These are phyloP conservation scores for Cyberlindnera samutprakarnensis DNA, from an alignment of 805 yeast species.

Conservation along the genomic window DNA sequence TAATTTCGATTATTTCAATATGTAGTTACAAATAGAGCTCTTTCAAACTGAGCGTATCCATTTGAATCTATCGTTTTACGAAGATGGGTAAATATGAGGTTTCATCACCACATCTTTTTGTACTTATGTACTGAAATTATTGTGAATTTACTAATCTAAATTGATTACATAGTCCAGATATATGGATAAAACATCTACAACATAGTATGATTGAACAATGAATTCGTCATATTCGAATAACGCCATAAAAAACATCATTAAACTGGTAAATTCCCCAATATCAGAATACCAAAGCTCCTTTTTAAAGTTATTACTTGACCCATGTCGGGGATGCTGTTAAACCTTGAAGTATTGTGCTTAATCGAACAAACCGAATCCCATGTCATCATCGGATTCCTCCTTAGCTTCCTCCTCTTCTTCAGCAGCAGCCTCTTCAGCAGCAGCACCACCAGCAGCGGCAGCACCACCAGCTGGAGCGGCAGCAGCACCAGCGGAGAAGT, in stretches of 20 bases:
- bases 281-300: too few species aligned
- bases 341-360: too few species aligned
- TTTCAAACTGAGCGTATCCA: background rate
- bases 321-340: too few species aligned
- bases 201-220: constrained; percentile 1
- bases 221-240: constrained; percentile 1
- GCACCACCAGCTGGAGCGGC: constrained; percentile 68
- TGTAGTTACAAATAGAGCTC: background rate
- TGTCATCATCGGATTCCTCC: constrained; percentile 61
- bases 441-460: constrained; percentile 53
- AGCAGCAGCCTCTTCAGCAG: constrained; percentile 56
- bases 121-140: background rate
- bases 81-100: background rate
- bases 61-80: too few species aligned
- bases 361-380: constrained; percentile 95
- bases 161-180: too few species aligned
- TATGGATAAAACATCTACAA: too few species aligned
- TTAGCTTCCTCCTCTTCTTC: constrained; percentile 52
- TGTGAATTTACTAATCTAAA: too few species aligned
- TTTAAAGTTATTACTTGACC: too few species aligned
- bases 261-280: too few species aligned
- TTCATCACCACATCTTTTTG: background rate
- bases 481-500: constrained; percentile 64
- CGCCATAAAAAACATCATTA: constrained; percentile 1
- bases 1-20: constrained; percentile 1